Evolutionary conservation across 1,284 basidiomycete genomes (phyloP).

Genomic region (Cryptococcus sp.): DNA sequence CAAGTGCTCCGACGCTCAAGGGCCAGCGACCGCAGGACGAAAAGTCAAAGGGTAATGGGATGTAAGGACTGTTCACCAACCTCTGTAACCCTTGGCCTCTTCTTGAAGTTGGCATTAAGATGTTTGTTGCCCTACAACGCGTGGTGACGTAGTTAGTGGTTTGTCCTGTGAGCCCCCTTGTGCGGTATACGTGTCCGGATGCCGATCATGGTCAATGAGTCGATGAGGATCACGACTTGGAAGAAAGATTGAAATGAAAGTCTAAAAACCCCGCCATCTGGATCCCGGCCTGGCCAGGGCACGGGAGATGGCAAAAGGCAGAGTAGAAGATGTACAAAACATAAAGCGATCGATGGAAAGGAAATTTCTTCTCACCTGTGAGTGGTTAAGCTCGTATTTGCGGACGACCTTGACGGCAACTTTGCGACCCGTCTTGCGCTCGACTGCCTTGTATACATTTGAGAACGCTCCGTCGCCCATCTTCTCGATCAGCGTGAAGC

Average conservation of each 20-base stretch:
- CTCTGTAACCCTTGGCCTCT: constrained; percentile 91
- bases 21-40: constrained; percentile 30
- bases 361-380: constrained; percentile 77
- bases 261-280: constrained; percentile 31
- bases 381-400: constrained; percentile 91
- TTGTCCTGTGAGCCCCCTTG: too few relatives aligned
- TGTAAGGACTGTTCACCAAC: constrained; percentile 57
- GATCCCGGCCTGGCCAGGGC: constrained; percentile 47
- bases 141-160: too few relatives aligned
- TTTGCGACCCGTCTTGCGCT: constrained; percentile 73
- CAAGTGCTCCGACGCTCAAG: constrained; percentile 27
- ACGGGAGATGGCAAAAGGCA: constrained; percentile 36
- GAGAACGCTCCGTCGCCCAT: constrained; percentile 99
- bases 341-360: constrained; percentile 3
- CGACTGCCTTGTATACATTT: constrained; percentile 92
- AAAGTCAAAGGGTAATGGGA: constrained; percentile 2
- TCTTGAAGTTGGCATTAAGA: constrained; percentile 88
- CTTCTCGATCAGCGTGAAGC: constrained; percentile 78
- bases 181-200: too few relatives aligned
- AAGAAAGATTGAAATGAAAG: constrained; percentile 22
- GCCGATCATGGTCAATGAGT: too few relatives aligned
- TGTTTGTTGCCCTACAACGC: constrained; percentile 83
- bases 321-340: constrained; percentile 14
- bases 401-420: constrained; percentile 98
- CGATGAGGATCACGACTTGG: constrained; percentile 3